Base-by-base conservation (phyloP, 495 filamentous ascomycete genomes). In the Aspergillus steynii region DNA sequence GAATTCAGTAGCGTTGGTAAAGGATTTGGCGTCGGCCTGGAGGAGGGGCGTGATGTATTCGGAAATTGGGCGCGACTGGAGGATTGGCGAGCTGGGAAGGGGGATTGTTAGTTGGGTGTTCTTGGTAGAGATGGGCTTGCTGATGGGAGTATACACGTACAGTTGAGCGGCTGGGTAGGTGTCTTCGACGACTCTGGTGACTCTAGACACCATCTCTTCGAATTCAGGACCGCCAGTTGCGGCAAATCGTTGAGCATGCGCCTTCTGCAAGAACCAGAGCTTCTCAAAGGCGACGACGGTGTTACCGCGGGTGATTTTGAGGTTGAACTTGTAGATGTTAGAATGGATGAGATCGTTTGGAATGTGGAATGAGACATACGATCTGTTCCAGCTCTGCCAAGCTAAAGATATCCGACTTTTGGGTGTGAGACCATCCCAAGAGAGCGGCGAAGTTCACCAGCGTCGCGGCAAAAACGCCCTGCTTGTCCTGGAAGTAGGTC, bases 291-390 rank as follows among this genome's bases (percentile, higher is more conserved):
- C 83, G 28, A 97, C 90, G 10, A 86, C 85, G n/a, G 91, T 89
- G 74, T 98, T 92, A 8, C 95, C 94, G 61, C 86, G 88, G 14
- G 91, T 97, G 70, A 97, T 93, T 66, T 89, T 88, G 61, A 95
- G 77, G 60, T 85, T 83, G 68, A 97, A 96, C 85, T 88, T 51
- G 46, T 9, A 65, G 66, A 51, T 64, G 60, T 72, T 57, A 34
- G 31, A 54, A 50, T n/a, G 49, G 26, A 32, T 53, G 26, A 20
- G 32, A 54, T 51, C 29, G 25, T 42, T 37, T 48, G 45, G 26
- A 32, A 32, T 45, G 31, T 52, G 28, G 47, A 25, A 27, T 31
- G 46, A 34, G 31, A 67, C 78, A 65, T 78, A 90, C 89, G 61
- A 86, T 86, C 10, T 85, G 68, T 9, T 92, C 77, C 58, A 99